Base-by-base conservation (phyloP, 345 rosid species). In the Laguncularia racemosa region DNA sequence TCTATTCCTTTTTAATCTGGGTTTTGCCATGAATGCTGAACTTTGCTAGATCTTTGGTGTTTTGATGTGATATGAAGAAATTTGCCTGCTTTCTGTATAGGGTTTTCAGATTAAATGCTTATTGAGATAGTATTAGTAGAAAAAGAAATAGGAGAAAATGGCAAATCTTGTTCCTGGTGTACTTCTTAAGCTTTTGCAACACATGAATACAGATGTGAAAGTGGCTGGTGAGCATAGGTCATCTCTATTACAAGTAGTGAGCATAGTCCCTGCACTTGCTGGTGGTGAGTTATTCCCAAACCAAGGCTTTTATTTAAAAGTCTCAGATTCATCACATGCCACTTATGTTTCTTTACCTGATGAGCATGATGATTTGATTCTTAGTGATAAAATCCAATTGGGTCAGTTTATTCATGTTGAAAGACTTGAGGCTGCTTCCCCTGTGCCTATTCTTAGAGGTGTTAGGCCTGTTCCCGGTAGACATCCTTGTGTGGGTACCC, bases 311-410 rank as follows among this genome's bases (percentile, higher is more conserved):
- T 93, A 85, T 71, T 81, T 93, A 14, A 93, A 82, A 80, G 99
- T 93, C 62, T 93, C 99, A 33, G 99, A 93, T 84, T 93, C 99
- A 3, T 93, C 96, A 44, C 99, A 89, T 68, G 99, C 99, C 18
- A 89, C 97, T 44, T 93, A 86, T 48, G 96, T 87, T 16, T 89
- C 97, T 63, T 76, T 93, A 23, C 95, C 97, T 61, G 99, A 93
- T 69, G 96, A 93, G 56, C 97, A 93, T 57, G 85, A 84, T 72
- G 99, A 93, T 75, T 71, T 93, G 61, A 93, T 93, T 71, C 91
- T 87, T 61, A 87, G 96, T 43, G 99, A 93, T 64, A 86, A 85
- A 80, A 78, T 93, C 57, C 99, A 93, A 48, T 72, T 93, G 71
- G 99, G 99, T 55, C 99, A 93, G 67, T 93, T 89, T 70, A 83